Evolutionary conservation across 176 grass and related monocot genomes (phyloP), one percentile per base, ranked within the genome.

Genomic region (Oropetium thomaeum): DNA sequence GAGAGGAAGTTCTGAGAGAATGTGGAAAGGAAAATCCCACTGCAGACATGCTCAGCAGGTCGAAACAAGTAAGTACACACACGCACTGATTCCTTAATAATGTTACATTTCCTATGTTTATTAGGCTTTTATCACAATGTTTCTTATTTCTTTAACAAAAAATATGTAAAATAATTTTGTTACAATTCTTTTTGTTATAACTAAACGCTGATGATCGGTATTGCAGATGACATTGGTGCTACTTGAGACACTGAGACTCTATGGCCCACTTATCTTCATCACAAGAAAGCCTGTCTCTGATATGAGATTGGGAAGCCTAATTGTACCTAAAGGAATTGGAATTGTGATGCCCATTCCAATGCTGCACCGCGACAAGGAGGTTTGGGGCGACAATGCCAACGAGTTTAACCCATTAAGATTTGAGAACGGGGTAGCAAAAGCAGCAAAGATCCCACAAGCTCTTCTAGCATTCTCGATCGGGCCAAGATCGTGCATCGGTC

Each of bases 391-490:
- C 5, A 69, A 87, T 25, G 89, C 69, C 0, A 45, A 73, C 0
- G 64, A 91, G 43, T 91, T 87, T 70, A 84, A 73, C 38, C 89
- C 88, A 5, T 27, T 44, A 1, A 74, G 80, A 45, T 87, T 91
- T 15, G 57, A 69, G 58, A 67, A 84, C 20, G 81, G 88, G 20
- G 58, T 83, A 6, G 22, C 47, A 0, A 80, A 30, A 15, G 79
- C 88, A 8, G 61, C 79, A 4, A 75, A 79, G 42, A 28, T 80
- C 38, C 45, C 45, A 4, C 17, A 52, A 17, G 48, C 19, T 5
- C 48, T 52, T 17, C 48, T 52, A 5, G 20, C 19, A 0, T 52
- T 52, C 19, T n/a, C 48, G 1, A 52, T 5, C 9, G 48, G 48
- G 0, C 48, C 48, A 2, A n/a, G 48, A 20, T n/a, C 48, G 1